A percentile compares a stretch with the other conserved stretches of the same genome.
phyloP scores from a whole-genome alignment of 352 stramenopile genomes.

The Globisporangium okanoganense region DNA sequence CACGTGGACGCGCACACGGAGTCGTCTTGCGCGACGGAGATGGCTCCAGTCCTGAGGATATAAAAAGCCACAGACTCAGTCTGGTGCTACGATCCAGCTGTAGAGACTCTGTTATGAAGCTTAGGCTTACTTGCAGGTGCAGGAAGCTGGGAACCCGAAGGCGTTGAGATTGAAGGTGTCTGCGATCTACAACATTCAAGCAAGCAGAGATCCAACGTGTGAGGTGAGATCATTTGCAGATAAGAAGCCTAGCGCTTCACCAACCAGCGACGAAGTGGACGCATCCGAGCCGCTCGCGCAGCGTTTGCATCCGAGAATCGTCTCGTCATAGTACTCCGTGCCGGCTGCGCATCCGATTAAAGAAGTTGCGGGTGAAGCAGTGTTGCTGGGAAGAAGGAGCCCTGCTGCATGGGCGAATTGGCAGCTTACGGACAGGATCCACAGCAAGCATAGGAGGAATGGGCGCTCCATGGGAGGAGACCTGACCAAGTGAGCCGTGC shows the following conservation, averaged over 20 bases:
- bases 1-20: constrained; percentile 49
- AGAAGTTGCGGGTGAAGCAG: constrained; percentile 9
- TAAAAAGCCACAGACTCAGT: not conserved
- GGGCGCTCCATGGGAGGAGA: not conserved
- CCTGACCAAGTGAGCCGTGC: not conserved
- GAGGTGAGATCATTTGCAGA: too few species aligned
- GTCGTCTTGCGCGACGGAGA: constrained; percentile 24
- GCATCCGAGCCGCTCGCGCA: constrained; percentile 36
- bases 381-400: not conserved
- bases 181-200: constrained; percentile 25
- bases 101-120: not conserved
- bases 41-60: constrained; percentile 13
- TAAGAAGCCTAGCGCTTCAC: too few species aligned
- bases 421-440: not conserved
- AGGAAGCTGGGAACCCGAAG: constrained; percentile 27
- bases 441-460: not conserved
- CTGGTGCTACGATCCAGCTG: not conserved
- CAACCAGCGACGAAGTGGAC: constrained; percentile 15
- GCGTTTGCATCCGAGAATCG: constrained; percentile 48
- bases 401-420: not conserved
- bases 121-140: constrained; percentile 33
- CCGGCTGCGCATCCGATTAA: constrained; percentile 22
- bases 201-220: not conserved
- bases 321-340: constrained; percentile 55
- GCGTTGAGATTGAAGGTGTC: constrained; percentile 19